Conservation (phyloP, 768 basidiomycete genomes). For the Pleurotus cornucopiae region DNA sequence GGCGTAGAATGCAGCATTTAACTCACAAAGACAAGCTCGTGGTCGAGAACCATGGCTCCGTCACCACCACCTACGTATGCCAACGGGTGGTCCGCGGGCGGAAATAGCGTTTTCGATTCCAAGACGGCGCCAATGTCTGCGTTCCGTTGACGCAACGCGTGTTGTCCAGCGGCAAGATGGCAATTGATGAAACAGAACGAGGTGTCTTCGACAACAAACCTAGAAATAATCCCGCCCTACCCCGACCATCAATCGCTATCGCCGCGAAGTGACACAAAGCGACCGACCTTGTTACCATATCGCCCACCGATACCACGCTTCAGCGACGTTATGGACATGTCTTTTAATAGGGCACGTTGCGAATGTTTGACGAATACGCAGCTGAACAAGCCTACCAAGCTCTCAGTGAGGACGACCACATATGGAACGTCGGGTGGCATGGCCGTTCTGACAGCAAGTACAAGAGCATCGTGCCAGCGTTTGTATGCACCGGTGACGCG, state of each 20-base stretch:
- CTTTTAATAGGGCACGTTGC: constrained; percentile 56
- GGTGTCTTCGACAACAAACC: constrained; percentile 88
- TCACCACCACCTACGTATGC: constrained; percentile 89
- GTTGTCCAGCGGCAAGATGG: constrained; percentile 95
- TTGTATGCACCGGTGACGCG: constrained; percentile 86
- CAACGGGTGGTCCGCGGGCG: constrained; percentile 47
- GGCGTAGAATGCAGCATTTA: background rate
- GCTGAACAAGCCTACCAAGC: constrained; percentile 84
- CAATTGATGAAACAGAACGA: constrained; percentile 95
- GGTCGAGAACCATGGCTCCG: constrained; percentile 89
- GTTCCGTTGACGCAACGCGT: constrained; percentile 76
- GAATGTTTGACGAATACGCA: constrained; percentile 70
- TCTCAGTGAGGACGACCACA: constrained; percentile 77
- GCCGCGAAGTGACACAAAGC: background rate
- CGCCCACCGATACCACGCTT: constrained; percentile 91
- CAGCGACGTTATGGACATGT: constrained; percentile 73
- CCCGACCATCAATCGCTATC: constrained; percentile 2
- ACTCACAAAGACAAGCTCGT: constrained; percentile 89
- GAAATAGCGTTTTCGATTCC: constrained; percentile 74
- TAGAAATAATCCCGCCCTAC: constrained; percentile 86
- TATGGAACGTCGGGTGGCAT: constrained; percentile 78
- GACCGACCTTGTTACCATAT: constrained; percentile 90
- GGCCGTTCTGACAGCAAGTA: constrained; percentile 63
- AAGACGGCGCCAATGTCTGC: constrained; percentile 84
- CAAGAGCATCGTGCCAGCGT: constrained; percentile 81